phyloP scores from a whole-genome alignment of 2,329 filamentous ascomycete species.

The Ophiosphaerella herpotricha region DNA sequence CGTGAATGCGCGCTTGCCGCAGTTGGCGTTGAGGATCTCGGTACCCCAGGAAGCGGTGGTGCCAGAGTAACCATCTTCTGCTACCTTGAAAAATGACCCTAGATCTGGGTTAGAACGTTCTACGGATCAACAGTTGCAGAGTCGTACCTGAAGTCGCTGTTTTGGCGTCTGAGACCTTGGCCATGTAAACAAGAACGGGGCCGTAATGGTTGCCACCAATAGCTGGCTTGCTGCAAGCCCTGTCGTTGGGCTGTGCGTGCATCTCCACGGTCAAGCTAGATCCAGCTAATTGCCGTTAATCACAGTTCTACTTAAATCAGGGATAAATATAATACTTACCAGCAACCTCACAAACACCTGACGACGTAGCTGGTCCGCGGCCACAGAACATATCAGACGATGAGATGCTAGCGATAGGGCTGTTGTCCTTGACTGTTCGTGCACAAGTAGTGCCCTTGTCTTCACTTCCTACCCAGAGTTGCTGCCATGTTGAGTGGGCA shows the following conservation, averaged over 20 bases:
- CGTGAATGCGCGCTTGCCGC: conserved; percentile 43
- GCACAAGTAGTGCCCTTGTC: conserved; percentile 38
- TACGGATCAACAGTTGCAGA: too few species aligned
- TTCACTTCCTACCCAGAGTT: conserved; percentile 43
- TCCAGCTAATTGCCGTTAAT: conserved; percentile 30
- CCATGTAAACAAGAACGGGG: conserved; percentile 46
- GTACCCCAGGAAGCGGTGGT: conserved; percentile 44
- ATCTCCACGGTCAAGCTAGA: conserved; percentile 42
- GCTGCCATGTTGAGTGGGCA: conserved; percentile 46
- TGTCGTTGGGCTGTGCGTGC: conserved; percentile 42
- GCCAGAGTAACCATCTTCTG: conserved; percentile 44
- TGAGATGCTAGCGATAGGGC: conserved; percentile 35
- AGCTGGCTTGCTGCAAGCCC: conserved; percentile 37
- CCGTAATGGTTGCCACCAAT: conserved; percentile 47
- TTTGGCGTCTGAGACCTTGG: conserved; percentile 43
- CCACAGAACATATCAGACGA: conserved; percentile 45
- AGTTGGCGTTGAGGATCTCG: conserved; percentile 47
- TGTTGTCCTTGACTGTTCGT: conserved; percentile 43
- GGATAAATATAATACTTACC: conserved; percentile 22
- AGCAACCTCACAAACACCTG: conserved; percentile 39
- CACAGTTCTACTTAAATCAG: conserved; percentile 6
- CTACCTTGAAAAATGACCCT: conserved; percentile 45
- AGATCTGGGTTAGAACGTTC: too few species aligned
- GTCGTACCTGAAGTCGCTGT: conserved; percentile 24
- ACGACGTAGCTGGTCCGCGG: conserved; percentile 29